Conservation (phyloP, 73 alveolate genomes). For the Strombidium stylifer region DNA sequence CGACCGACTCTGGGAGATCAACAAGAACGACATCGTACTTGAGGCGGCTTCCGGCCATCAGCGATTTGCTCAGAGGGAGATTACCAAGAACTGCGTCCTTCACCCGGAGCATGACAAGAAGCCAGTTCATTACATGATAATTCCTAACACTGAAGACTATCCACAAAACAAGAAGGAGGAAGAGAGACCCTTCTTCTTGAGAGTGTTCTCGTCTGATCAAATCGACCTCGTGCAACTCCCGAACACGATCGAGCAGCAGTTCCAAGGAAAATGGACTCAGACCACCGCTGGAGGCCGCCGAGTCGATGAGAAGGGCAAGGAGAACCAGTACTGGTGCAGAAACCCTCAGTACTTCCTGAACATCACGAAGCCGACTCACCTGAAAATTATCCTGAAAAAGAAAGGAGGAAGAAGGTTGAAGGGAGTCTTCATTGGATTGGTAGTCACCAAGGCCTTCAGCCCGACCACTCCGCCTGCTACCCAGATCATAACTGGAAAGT, state of each 20-base stretch:
- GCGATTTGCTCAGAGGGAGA: slow-evolving; percentile 81
- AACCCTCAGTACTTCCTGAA: slow-evolving; percentile 86
- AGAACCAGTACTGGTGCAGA: slow-evolving; percentile 84
- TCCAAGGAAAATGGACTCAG: slow-evolving; percentile 78
- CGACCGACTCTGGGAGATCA: slow-evolving; percentile 97
- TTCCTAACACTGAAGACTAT: slow-evolving; percentile 57
- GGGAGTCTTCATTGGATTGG: slow-evolving; percentile 45
- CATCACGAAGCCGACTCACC: slow-evolving; percentile 73
- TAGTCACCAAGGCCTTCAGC: slow-evolving; percentile 53
- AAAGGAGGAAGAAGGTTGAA: slow-evolving; percentile 58
- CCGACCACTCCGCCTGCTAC: slow-evolving; percentile 62
- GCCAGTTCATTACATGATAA: slow-evolving; percentile 71
- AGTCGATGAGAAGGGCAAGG: slow-evolving; percentile 60
- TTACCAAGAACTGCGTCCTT: slow-evolving; percentile 61
- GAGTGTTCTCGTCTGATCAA: slow-evolving; percentile 73
- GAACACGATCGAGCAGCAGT: slow-evolving; percentile 69
- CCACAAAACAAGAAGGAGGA: slow-evolving; percentile 53
- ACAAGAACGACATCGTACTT: slow-evolving; percentile 79
- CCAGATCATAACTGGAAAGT: slow-evolving; percentile 44
- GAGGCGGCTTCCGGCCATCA: slow-evolving; percentile 84
- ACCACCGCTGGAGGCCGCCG: slow-evolving; percentile 87
- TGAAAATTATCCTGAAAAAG: slow-evolving; percentile 78
- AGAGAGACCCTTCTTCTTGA: slow-evolving; percentile 62
- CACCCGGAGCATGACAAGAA: slow-evolving; percentile 79
- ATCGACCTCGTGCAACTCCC: slow-evolving; percentile 76